Conservation (phyloP, 371 early-diverging fungal genomes). For the Mortierella sp. region DNA sequence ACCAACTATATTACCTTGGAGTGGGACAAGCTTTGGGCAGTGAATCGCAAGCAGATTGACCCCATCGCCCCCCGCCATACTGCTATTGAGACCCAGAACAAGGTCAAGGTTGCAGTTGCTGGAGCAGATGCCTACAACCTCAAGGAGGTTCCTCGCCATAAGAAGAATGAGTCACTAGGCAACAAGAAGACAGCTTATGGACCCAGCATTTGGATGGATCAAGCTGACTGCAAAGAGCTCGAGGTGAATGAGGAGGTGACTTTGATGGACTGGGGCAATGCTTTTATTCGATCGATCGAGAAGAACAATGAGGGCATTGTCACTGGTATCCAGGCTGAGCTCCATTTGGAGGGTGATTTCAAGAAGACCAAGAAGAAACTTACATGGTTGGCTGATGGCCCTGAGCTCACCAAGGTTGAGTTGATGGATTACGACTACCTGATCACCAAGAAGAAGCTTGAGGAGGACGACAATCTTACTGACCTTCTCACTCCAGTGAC, state of each 20-base stretch:
- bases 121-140: constrained; percentile 67
- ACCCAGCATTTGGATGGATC: constrained; percentile 86
- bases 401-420: constrained; percentile 72
- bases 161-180: constrained; percentile 97
- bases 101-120: constrained; percentile 75
- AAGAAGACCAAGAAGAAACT: constrained; percentile 99
- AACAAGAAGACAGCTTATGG: constrained; percentile 88
- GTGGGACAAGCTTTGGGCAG: constrained; percentile 99
- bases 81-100: constrained; percentile 71
- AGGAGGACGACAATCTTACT: constrained; percentile 91
- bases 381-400: constrained; percentile 93
- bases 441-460: constrained; percentile 98
- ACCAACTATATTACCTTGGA: constrained; percentile 94
- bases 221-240: constrained; percentile 90
- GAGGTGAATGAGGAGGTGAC: constrained; percentile 95
- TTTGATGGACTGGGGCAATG: constrained; percentile 99
- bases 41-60: constrained; percentile 99
- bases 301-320: constrained; percentile 63
- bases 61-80: constrained; percentile 94
- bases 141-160: constrained; percentile 89
- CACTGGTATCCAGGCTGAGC: constrained; percentile 65
- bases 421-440: constrained; percentile 95
- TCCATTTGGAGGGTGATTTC: constrained; percentile 97
- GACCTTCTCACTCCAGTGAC: constrained; percentile 92
- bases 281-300: constrained; percentile 82